Evolutionary conservation across 768 basidiomycete genomes (phyloP).

Genomic region (Epithele typhae): DNA sequence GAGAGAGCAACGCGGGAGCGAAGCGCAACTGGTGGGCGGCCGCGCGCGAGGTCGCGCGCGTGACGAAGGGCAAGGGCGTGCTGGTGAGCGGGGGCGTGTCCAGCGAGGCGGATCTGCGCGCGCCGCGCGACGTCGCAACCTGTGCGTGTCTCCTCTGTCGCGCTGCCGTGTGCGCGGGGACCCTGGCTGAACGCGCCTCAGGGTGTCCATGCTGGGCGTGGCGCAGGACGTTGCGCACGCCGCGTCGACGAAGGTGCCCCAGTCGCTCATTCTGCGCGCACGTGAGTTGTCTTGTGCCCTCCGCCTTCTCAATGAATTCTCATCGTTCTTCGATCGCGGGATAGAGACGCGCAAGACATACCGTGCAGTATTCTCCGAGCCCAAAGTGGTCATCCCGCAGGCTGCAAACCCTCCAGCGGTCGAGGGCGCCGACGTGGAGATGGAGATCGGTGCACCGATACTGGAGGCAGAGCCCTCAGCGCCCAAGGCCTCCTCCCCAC

Average conservation of each 20-base stretch:
- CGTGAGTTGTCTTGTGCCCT: constrained; percentile 43
- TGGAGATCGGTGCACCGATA: not conserved
- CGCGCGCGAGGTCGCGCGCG: constrained; percentile 70
- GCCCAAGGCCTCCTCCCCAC: not conserved
- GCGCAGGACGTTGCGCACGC: constrained; percentile 66
- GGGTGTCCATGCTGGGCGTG: constrained; percentile 63
- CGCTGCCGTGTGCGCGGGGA: too few species aligned
- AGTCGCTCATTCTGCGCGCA: constrained; percentile 67
- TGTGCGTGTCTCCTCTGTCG: constrained; percentile 42
- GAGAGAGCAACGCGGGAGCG: constrained; percentile 47
- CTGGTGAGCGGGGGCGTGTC: constrained; percentile 67
- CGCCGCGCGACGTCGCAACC: constrained; percentile 66
- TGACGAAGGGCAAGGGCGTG: constrained; percentile 76
- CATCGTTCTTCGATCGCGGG: not conserved
- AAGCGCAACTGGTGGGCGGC: constrained; percentile 86
- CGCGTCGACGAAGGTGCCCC: constrained; percentile 54
- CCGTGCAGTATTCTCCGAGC: constrained; percentile 75
- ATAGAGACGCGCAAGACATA: constrained; percentile 80
- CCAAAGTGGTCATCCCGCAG: constrained; percentile 58
- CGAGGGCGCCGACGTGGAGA: not conserved
- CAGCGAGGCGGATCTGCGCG: constrained; percentile 59
- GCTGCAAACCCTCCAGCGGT: not conserved
- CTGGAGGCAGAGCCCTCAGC: not conserved
- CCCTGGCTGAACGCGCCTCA: constrained; percentile 22
- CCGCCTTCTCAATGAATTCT: not conserved